Percentiles rank a stretch among this genome's conserved stretches.
Conservation (phyloP, 129 eudicot species). For the Glebionis coronaria region DNA sequence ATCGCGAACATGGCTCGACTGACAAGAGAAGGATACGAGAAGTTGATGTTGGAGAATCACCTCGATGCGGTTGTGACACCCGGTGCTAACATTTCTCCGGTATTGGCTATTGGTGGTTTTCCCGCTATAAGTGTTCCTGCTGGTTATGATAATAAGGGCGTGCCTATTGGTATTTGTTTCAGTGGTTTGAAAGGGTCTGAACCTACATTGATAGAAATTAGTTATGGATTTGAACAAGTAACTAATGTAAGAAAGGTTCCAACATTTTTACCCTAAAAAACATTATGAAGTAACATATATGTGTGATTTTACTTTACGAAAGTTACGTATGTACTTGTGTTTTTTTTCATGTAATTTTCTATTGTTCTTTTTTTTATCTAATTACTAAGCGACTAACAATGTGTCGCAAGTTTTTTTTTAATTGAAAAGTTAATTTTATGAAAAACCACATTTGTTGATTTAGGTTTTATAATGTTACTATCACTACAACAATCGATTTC, state of each 20-base stretch:
- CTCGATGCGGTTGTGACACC: conserved; percentile 68
- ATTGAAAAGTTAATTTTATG: too few relatives aligned
- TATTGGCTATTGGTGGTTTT: conserved; percentile 69
- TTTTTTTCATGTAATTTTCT: too few relatives aligned
- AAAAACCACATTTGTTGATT: too few relatives aligned
- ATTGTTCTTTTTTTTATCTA: too few relatives aligned
- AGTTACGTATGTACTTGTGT: too few relatives aligned
- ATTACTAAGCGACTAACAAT: too few relatives aligned
- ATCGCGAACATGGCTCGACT: conserved; percentile 36
- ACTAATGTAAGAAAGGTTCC: neutral
- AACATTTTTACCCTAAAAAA: neutral
- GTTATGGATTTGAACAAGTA: conserved; percentile 64
- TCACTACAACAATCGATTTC: too few relatives aligned
- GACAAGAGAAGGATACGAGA: conserved; percentile 47
- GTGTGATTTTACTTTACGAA: neutral
- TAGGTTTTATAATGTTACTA: too few relatives aligned
- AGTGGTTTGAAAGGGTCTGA: conserved; percentile 63
- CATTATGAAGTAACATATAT: neutral
- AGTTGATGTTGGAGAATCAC: conserved; percentile 43
- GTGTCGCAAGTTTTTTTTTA: too few relatives aligned
- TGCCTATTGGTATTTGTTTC: conserved; percentile 61
- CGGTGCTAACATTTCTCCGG: conserved; percentile 31
- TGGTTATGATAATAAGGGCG: conserved; percentile 49
- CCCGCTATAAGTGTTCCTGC: conserved; percentile 88
- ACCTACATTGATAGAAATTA: conserved; percentile 57